Base-by-base conservation (phyloP, 441 rosid species). In the Euphorbia schlechtendalii region DNA sequence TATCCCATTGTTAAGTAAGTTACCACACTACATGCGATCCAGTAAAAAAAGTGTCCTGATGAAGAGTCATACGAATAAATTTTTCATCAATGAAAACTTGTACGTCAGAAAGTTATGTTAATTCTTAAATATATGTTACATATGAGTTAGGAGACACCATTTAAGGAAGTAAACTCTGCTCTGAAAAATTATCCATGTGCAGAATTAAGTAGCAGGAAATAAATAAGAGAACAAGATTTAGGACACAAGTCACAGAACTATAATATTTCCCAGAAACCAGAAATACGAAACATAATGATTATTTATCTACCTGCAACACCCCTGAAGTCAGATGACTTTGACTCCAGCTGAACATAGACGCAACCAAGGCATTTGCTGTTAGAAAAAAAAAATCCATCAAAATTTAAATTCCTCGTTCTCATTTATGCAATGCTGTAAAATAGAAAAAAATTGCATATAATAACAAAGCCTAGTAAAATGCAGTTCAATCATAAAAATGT, bases 361-460 rank as follows among this genome's bases (percentile, higher is more conserved):
- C 99, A 94, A 65, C 99, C 99, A 61, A 94, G 87, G 84, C 96
- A 94, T 77, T 91, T 91, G 85, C 98, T 94, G 90, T 56, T 71
- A n/a, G n/a, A n/a, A 85, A 36, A 63, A 74, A 79, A 77, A 11
- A 70, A 69, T 15, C 57, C 58, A 67, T 8, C 13, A 69, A 11
- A 61, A 55, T 65, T 24, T n/a, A n/a, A 74, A 66, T 3, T n/a
- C 32, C 22, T 51, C 43, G 56, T 14, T 46, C 34, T 34, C 21
- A 56, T 5, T 56, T 3, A 56, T 4, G 27, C 20, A 56, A 27
- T 13, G n/a, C 38, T 27, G n/a, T 25, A 25, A 0, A 25, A 25
- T 9, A 54, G 58, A 4, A 25, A 56, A 27, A 54, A 22, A 25
- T 15, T 13, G n/a, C n/a, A 54, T 1, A 54, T 28, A 1, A 1